A percentile compares a stretch with the other conserved stretches of the same genome.
Evolutionary conservation across 257 asterid genomes (phyloP).

Genomic region (Nicotiana sylvestris): DNA sequence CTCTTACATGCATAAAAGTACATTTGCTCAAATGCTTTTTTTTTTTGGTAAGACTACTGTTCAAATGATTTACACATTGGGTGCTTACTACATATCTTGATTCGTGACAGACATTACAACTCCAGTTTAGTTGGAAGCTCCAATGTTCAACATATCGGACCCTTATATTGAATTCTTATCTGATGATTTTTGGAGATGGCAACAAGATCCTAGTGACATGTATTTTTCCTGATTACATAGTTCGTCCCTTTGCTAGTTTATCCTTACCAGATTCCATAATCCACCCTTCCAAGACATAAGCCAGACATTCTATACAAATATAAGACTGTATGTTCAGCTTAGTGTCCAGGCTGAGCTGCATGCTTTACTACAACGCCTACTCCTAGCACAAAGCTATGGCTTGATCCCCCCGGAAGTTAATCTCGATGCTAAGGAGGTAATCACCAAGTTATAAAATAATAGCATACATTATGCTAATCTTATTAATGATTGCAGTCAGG

Average conservation of each 20-base stretch:
- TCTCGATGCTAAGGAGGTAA: too few relatives aligned
- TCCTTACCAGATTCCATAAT: background rate
- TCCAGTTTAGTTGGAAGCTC: background rate
- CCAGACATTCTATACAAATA: background rate
- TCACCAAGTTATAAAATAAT: too few relatives aligned
- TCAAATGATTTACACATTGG: background rate
- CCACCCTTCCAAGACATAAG: background rate
- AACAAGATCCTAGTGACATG: background rate
- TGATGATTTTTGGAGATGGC: background rate
- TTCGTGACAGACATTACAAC: background rate
- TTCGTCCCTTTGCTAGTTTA: background rate
- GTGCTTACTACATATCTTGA: background rate
- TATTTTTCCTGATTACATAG: background rate
- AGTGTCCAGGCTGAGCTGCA: background rate
- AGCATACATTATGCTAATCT: too few relatives aligned
- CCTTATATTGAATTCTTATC: background rate
- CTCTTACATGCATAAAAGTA: background rate
- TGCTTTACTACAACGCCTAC: too few relatives aligned
- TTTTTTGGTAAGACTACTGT: background rate
- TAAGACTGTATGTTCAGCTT: background rate
- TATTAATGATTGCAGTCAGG: too few relatives aligned
- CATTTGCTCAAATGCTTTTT: background rate
- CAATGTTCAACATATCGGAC: background rate
- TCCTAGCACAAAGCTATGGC: too few relatives aligned
- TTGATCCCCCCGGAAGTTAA: too few relatives aligned